A percentile compares a stretch with the other conserved stretches of the same genome.
Evolutionary conservation across 164 flowering plant species (phyloP).

Genomic region (Akebia trifoliata): DNA sequence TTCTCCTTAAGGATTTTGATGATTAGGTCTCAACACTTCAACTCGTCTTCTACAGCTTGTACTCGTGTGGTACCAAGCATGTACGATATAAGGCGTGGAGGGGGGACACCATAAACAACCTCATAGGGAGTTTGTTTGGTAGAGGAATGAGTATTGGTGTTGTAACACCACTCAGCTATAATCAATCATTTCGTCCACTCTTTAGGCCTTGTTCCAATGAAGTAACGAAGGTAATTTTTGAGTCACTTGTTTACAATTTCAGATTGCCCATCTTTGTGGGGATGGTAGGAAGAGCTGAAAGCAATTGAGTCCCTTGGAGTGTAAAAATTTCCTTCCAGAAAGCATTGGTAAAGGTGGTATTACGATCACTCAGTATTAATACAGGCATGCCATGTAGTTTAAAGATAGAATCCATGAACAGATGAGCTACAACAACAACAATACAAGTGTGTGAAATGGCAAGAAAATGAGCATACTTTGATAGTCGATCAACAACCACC

Average conservation of each 20-base stretch:
- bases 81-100: not conserved
- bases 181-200: not conserved
- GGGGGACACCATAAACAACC: slow-evolving; percentile 1
- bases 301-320: not conserved
- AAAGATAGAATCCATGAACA: too few relatives aligned
- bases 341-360: not conserved
- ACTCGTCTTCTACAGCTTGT: not conserved
- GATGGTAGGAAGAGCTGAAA: not conserved
- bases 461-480: too few relatives aligned
- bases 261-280: not conserved
- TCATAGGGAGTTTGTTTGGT: slow-evolving; percentile 1
- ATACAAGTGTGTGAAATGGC: too few relatives aligned
- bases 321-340: not conserved
- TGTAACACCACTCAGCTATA: slow-evolving; percentile 1
- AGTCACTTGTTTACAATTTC: not conserved
- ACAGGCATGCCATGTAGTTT: not conserved
- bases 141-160: slow-evolving; percentile 1
- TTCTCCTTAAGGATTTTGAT: too few relatives aligned
- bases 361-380: not conserved
- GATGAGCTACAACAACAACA: too few relatives aligned
- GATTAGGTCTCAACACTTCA: too few relatives aligned
- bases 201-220: not conserved
- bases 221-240: not conserved
- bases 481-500: too few relatives aligned
- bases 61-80: not conserved